A percentile compares a stretch with the other conserved stretches of the same genome.
Evolutionary conservation across 352 stramenopile genomes (phyloP).

Genomic region (Globisporangium nunn): DNA sequence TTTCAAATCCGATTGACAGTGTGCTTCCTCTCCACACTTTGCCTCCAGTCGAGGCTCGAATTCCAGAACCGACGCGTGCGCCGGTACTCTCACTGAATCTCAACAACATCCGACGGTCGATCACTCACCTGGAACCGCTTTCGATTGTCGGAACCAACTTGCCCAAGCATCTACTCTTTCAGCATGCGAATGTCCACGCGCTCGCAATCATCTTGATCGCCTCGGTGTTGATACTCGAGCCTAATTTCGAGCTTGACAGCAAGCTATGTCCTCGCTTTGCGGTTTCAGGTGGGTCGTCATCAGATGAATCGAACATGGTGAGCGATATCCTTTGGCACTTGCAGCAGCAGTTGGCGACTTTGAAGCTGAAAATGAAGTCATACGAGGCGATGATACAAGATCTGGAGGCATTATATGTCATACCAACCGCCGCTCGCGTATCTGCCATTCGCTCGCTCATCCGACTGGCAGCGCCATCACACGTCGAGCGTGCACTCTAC

Average conservation of each 20-base stretch:
- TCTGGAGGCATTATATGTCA: slow-evolving; percentile 20
- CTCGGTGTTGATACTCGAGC: slow-evolving; percentile 25
- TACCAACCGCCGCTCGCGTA: slow-evolving; percentile 19
- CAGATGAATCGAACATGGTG: not conserved
- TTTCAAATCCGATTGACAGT: not conserved
- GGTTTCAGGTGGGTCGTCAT: slow-evolving; percentile 8
- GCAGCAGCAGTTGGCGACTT: slow-evolving; percentile 26
- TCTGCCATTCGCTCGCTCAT: slow-evolving; percentile 27
- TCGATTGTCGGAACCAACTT: not conserved
- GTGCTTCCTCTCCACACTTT: not conserved
- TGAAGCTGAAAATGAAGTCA: slow-evolving; percentile 14
- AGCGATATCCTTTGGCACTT: slow-evolving; percentile 36
- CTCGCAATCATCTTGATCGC: slow-evolving; percentile 22
- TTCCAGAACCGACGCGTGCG: not conserved
- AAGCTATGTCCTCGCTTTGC: slow-evolving; percentile 27
- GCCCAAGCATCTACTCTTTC: not conserved
- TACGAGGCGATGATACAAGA: slow-evolving; percentile 26
- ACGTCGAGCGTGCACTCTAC: slow-evolving; percentile 34
- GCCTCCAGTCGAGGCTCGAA: not conserved
- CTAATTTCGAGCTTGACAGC: slow-evolving; percentile 30
- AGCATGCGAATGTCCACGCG: slow-evolving; percentile 17
- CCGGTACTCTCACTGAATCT: slow-evolving; percentile 7
- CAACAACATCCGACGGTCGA: slow-evolving; percentile 1
- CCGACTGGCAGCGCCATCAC: slow-evolving; percentile 29
- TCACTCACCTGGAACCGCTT: not conserved